These are phyloP conservation scores for Davidsoniella virescens DNA, from an alignment of 2,329 filamentous ascomycete species.

Conservation along the genomic window DNA sequence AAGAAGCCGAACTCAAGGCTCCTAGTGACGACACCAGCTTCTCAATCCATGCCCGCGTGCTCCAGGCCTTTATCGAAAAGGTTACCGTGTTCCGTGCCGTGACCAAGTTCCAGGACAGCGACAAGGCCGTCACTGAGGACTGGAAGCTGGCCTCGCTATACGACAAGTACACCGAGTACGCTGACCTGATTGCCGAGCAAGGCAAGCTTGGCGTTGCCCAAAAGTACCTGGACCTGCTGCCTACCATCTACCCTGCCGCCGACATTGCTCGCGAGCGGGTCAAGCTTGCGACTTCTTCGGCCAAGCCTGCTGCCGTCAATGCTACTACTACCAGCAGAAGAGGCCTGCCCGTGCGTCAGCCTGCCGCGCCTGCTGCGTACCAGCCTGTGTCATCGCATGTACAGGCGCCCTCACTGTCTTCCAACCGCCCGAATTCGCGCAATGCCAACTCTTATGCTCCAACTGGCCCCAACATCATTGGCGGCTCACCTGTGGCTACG, in stretches of 20 bases:
- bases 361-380: constrained; percentile 21
- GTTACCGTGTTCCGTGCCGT: constrained; percentile 92
- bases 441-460: background rate
- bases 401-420: background rate
- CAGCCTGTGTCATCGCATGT: constrained; percentile 15
- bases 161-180: constrained; percentile 92
- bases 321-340: constrained; percentile 15
- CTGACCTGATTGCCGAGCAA: constrained; percentile 81
- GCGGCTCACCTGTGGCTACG: constrained; percentile 1
- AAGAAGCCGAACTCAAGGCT: constrained; percentile 56
- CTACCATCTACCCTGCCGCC: constrained; percentile 66
- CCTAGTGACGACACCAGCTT: constrained; percentile 63
- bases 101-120: constrained; percentile 73
- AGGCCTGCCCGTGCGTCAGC: constrained; percentile 16
- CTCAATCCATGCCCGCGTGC: constrained; percentile 71
- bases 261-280: constrained; percentile 77
- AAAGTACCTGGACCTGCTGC: constrained; percentile 80
- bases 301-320: constrained; percentile 17
- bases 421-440: background rate
- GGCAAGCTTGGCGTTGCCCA: constrained; percentile 76
- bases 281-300: constrained; percentile 51
- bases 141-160: constrained; percentile 87
- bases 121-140: constrained; percentile 52
- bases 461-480: constrained; percentile 5
- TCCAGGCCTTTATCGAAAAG: constrained; percentile 95